phyloP scores from a whole-genome alignment of 2,329 filamentous ascomycete genomes.

The Ophiostoma sp. region DNA sequence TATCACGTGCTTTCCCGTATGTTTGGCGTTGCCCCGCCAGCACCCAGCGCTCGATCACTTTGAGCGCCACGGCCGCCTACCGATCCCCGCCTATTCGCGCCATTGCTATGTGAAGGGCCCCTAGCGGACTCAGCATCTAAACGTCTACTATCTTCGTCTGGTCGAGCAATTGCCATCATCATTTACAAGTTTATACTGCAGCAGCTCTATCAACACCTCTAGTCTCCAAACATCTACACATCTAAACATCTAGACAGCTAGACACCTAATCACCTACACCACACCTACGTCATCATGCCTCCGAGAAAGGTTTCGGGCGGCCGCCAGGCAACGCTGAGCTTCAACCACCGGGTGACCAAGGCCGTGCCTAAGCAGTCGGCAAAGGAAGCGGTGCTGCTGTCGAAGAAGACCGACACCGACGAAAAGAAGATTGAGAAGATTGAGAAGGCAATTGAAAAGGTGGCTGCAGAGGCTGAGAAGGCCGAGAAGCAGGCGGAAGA shows the following conservation, averaged over 20 bases:
- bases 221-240: not conserved
- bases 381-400: conserved; percentile 40
- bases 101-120: not conserved
- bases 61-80: not conserved
- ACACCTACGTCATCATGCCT: conserved; percentile 38
- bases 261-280: not conserved
- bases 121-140: not conserved
- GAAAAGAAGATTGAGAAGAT: conserved; percentile 28
- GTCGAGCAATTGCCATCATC: no score
- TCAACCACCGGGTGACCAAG: conserved; percentile 54
- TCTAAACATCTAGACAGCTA: not conserved
- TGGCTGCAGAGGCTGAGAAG: conserved; percentile 21
- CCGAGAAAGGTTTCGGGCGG: conserved; percentile 44
- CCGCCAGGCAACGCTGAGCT: conserved; percentile 54
- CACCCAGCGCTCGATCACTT: conserved; percentile 13
- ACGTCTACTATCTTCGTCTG: not conserved
- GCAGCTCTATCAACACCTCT: no score
- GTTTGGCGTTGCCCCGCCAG: conserved; percentile 53
- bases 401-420: conserved; percentile 24
- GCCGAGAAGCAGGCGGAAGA: conserved; percentile 36
- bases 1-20: conserved; percentile 47
- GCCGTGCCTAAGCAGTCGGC: conserved; percentile 38
- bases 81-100: conserved; percentile 7
- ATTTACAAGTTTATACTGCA: no score
- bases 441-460: conserved; percentile 26